A percentile compares a stretch with the other conserved stretches of the same genome.
Evolutionary conservation across 805 yeast species (phyloP).

Genomic region (Yamadazyma scolyti): DNA sequence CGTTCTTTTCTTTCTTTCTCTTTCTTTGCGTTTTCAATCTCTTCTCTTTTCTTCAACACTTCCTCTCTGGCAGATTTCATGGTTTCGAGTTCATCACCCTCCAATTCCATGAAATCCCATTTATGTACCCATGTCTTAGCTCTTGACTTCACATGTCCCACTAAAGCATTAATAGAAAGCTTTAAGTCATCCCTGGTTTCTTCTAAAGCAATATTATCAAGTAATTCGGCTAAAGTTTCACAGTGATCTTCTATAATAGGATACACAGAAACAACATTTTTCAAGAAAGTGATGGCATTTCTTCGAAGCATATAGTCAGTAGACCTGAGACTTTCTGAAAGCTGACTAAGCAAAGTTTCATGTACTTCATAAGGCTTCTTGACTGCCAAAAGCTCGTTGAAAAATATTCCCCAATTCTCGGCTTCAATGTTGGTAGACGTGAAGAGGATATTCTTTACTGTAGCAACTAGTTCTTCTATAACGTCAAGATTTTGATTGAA

Average conservation of each 20-base stretch:
- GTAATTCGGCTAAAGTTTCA: slow-evolving; percentile 41
- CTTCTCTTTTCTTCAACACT: slow-evolving; percentile 15
- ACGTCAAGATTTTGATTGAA: too few species aligned
- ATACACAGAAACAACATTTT: slow-evolving; percentile 56
- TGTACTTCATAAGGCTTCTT: too few species aligned
- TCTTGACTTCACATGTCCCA: slow-evolving; percentile 61
- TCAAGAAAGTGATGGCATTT: slow-evolving; percentile 75
- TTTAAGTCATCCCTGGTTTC: slow-evolving; percentile 80
- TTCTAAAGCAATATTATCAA: slow-evolving; percentile 43
- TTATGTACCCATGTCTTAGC: slow-evolving; percentile 46
- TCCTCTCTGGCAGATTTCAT: slow-evolving; percentile 18
- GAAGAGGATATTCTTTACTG: too few species aligned
- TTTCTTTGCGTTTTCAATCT: slow-evolving; percentile 10
- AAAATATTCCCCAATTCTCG: slow-evolving; percentile 77
- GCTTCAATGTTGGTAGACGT: slow-evolving; percentile 75
- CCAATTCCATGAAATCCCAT: slow-evolving; percentile 55
- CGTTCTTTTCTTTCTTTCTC: slow-evolving; percentile 11
- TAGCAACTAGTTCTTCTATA: too few species aligned
- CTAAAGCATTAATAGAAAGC: slow-evolving; percentile 68
- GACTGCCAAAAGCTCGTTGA: slow-evolving; percentile 54
- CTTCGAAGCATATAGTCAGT: slow-evolving; percentile 73
- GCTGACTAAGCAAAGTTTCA: slow-evolving; percentile 38
- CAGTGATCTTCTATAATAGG: slow-evolving; percentile 72
- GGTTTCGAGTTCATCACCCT: slow-evolving; percentile 36
- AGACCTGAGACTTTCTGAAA: slow-evolving; percentile 41